Conservation (phyloP, 495 filamentous ascomycete species). For the Pseudomonodictys pantanalensis region DNA sequence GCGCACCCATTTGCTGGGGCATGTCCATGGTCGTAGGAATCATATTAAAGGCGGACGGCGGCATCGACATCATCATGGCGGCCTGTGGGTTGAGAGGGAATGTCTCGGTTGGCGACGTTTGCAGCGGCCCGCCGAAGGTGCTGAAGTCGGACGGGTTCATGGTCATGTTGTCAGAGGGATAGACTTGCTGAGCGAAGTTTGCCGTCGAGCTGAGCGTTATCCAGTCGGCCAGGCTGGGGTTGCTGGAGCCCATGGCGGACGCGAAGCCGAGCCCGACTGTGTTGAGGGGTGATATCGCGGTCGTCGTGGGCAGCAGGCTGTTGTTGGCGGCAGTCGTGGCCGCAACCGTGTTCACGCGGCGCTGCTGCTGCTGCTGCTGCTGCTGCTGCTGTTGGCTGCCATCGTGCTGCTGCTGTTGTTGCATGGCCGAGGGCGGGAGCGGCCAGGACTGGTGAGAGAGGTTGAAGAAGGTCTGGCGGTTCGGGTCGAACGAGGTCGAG, state of each 20-base stretch:
- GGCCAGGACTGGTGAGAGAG: slow-evolving; percentile 16
- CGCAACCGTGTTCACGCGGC: slow-evolving; percentile 13
- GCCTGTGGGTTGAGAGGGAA: slow-evolving; percentile 27
- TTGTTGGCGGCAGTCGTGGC: slow-evolving; percentile 6
- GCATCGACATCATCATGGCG: slow-evolving; percentile 26
- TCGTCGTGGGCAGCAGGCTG: slow-evolving; percentile 2
- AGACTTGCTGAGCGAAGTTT: slow-evolving; percentile 17
- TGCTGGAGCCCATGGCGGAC: neutral
- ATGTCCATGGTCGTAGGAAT: slow-evolving; percentile 23
- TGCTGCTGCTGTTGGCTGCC: slow-evolving; percentile 10
- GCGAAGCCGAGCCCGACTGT: slow-evolving; percentile 12
- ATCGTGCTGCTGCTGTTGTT: slow-evolving; percentile 14
- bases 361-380: slow-evolving; percentile 20
- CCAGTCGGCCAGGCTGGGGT: slow-evolving; percentile 30
- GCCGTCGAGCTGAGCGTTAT: slow-evolving; percentile 5
- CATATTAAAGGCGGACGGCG: slow-evolving; percentile 11
- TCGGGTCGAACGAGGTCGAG: slow-evolving; percentile 22
- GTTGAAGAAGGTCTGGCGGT: slow-evolving; percentile 18
- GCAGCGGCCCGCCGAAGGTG: slow-evolving; percentile 21
- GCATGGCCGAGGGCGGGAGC: slow-evolving; percentile 14
- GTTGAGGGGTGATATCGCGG: slow-evolving; percentile 19
- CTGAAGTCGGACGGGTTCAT: slow-evolving; percentile 12
- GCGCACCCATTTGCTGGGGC: slow-evolving; percentile 8
- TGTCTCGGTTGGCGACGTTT: slow-evolving; percentile 31
- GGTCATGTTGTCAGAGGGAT: slow-evolving; percentile 6